Base-by-base conservation (phyloP, 306 rosid genomes). In the Macrotyloma uniflorum region DNA sequence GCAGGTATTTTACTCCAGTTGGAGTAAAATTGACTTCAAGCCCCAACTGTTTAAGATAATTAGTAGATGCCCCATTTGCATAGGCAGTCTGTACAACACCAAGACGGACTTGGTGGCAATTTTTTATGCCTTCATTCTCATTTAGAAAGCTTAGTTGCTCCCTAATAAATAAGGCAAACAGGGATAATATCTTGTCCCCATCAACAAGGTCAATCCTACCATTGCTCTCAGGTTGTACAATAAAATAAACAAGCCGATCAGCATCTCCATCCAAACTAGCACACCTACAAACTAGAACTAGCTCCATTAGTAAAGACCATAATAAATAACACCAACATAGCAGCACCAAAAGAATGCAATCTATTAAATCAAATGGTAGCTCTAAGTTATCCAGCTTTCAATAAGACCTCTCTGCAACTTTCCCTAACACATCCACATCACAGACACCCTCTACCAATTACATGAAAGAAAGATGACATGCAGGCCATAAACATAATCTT, bases 231-330 rank as follows among this genome's bases (percentile, higher is more conserved):
- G 90, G 88, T 72, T 74, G 87, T 45, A 91, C 89, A 70, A 62
- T 79, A 80, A 95, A 95, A 80, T 95, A 95, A 79, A 95, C 96
- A 58, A 92, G 93, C 64, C 97, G 87, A 87, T 95, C 98, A 15
- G 98, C 98, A 86, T 95, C 98, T 80, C 98, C 98, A 79, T 95
- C 98, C 84, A 95, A 89, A 85, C 98, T 95, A 72, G 89, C 97
- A 82, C 98, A 93, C 94, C 98, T 91, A 94, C 80, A 95, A 89
- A 83, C 88, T 80, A 86, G 88, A 86, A 84, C 77, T 74, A 83
- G 63, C 81, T 75, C 71, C 61, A 23, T 80, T 18, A 83, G 70
- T 42, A 66, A 33, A 24, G 66, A 66, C 40, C 51, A 38, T 63
- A 55, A 58, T 43, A 75, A 79, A 74, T 8, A 64, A 28, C 63